Evolutionary conservation across 306 rosid genomes (phyloP).

Genomic region (Elaeagnus macrophylla): DNA sequence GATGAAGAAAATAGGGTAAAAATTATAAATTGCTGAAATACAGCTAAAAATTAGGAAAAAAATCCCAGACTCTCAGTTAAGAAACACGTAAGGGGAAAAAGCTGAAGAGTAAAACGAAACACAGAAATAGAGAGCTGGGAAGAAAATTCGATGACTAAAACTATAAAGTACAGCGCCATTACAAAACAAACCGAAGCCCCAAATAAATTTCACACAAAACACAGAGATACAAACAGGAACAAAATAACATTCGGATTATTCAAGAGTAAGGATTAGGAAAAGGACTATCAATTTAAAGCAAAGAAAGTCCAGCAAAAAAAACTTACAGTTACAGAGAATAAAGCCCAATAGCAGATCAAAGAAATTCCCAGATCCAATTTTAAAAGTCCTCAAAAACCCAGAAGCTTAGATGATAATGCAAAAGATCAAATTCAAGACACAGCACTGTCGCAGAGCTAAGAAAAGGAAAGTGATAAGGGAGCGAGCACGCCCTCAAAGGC

Average conservation of each 20-base stretch:
- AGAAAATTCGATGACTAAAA: not conserved
- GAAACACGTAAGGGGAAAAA: not conserved
- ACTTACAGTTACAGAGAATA: too few species aligned
- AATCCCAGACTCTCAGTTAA: not conserved
- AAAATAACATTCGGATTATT: not conserved
- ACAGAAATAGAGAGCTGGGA: not conserved
- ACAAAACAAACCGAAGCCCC: not conserved
- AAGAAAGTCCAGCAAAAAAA: not conserved
- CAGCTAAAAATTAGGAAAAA: too few species aligned
- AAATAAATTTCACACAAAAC: not conserved
- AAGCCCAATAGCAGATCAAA: not conserved
- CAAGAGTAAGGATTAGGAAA: not conserved
- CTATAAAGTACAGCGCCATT: too few species aligned
- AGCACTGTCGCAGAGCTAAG: slow-evolving; percentile 1
- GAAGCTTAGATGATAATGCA: slow-evolving; percentile 7
- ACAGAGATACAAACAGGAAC: not conserved
- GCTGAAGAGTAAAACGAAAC: too few species aligned
- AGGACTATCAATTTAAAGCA: slow-evolving; percentile 25
- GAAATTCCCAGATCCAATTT: not conserved
- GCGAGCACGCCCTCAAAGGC: slow-evolving; percentile 34
- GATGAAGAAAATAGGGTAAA: too few species aligned
- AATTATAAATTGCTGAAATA: too few species aligned
- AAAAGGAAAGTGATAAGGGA: slow-evolving; percentile 29
- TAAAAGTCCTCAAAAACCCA: not conserved
- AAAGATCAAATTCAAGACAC: slow-evolving; percentile 7